Evolutionary conservation across 2,329 filamentous ascomycete species (phyloP), one percentile per base, ranked within the genome.

Genomic region (Trichoderma aggressivum): DNA sequence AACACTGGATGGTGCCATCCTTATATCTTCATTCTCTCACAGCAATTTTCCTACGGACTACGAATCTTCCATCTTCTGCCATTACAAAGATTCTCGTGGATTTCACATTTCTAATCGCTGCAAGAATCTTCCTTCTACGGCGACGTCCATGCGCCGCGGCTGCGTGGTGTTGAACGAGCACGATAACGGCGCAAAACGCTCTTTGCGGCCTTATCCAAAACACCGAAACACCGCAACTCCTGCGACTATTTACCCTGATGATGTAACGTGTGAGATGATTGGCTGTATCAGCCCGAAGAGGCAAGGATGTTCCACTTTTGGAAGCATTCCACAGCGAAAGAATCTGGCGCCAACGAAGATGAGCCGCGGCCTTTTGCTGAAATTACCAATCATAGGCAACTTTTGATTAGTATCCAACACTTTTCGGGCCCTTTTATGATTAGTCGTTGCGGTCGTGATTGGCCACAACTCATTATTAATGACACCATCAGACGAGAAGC

Each of bases 1-100:
- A 18, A 34, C 3, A 16, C 26, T 21, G 43, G 18, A 12, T 14
- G 3, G 2, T 5, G 28, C 18, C 24, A 50, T 47, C 64, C 53
- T 68, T 68, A 68, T 68, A 68, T 60, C 64, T 58, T n/a, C 39
- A 53, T 66, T n/a, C 53, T 53, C 3, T 30, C 14, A 24, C n/a
- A 32, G 32, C 8, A 3, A 24, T n/a, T 32, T 14, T 32, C 18
- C 7, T 28, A 21, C n/a, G 24, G 11, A 53, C 34, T 66, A 24
- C 32, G 55, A 11, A 26, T 24, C 24, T 66, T 66, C 63, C 32
- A 58, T 66, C 6, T 30, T 32, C 24, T 56, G 11, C 63, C 28
- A 58, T 66, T 11, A 10, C 16, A 11, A 58, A 18, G 28, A 11
- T 21, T 14, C n/a, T 58, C 7, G n/a, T 8, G 8, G 10, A n/a